phyloP scores from a whole-genome alignment of 2,329 filamentous ascomycete species.

The Apiospora marii region DNA sequence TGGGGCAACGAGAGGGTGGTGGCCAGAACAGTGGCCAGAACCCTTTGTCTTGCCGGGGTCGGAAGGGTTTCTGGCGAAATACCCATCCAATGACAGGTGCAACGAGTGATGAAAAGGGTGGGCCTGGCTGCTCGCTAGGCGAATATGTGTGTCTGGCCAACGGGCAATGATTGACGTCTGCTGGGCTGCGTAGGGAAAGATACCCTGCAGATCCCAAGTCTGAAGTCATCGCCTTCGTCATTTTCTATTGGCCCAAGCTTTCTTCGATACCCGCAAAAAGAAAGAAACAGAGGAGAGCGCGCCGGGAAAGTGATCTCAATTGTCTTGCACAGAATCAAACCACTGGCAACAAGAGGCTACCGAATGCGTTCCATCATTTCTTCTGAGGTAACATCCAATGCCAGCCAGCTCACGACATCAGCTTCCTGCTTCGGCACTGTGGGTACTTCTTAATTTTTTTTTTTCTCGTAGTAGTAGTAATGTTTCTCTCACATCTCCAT shows the following conservation, averaged over 20 bases:
- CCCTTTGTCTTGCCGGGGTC: conserved; percentile 29
- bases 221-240: conserved; percentile 19
- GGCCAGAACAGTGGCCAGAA: conserved; percentile 31
- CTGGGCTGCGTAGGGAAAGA: conserved; percentile 1
- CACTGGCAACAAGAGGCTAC: neutral
- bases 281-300: conserved; percentile 1
- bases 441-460: neutral
- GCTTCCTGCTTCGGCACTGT: neutral
- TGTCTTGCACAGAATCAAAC: neutral
- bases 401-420: neutral
- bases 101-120: conserved; percentile 1
- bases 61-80: conserved; percentile 10
- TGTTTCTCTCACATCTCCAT: neutral
- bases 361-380: neutral
- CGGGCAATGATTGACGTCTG: neutral
- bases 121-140: neutral
- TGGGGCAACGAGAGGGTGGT: conserved; percentile 24
- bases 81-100: conserved; percentile 2
- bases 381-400: neutral
- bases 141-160: neutral
- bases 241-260: conserved; percentile 9
- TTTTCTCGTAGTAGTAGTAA: neutral
- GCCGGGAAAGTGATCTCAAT: neutral
- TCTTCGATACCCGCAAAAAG: neutral
- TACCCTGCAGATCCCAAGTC: neutral